phyloP scores from a whole-genome alignment of 2,329 filamentous ascomycete genomes.

The Fonsecaea pugnacius region DNA sequence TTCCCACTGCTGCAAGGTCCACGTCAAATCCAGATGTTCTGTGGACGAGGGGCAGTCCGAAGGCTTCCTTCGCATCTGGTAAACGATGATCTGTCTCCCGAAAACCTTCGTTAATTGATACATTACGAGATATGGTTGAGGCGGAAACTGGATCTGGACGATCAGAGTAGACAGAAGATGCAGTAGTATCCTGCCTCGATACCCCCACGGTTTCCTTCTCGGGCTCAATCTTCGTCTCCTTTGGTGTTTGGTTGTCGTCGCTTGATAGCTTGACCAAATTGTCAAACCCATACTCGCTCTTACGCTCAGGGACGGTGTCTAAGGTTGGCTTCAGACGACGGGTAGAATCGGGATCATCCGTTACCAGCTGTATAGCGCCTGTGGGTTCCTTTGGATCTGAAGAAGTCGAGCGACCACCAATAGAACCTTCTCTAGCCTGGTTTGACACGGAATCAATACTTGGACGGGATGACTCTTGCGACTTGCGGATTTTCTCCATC shows the following conservation, averaged over 20 bases:
- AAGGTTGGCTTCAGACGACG: conserved; percentile 50
- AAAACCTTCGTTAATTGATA: conserved; percentile 21
- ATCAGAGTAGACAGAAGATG: conserved; percentile 37
- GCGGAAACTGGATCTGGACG: conserved; percentile 36
- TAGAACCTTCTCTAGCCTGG: conserved; percentile 20
- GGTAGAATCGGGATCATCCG: conserved; percentile 44
- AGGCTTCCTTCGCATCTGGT: conserved; percentile 10
- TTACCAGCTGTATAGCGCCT: background rate
- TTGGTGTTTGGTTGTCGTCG: conserved; percentile 16
- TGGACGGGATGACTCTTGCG: conserved; percentile 62
- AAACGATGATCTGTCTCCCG: conserved; percentile 7
- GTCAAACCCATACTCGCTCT: conserved; percentile 63
- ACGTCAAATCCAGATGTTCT: conserved; percentile 34
- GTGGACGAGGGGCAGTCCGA: conserved; percentile 27
- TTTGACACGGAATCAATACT: conserved; percentile 54
- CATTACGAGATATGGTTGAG: conserved; percentile 26
- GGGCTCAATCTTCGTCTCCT: conserved; percentile 28
- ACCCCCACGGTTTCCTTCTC: conserved; percentile 9
- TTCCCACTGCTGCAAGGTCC: conserved; percentile 22
- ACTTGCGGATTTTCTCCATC: conserved; percentile 59
- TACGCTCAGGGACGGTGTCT: conserved; percentile 62
- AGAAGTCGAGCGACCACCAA: conserved; percentile 38
- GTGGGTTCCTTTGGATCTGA: conserved; percentile 28
- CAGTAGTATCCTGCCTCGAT: conserved; percentile 32
- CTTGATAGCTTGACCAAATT: conserved; percentile 40